Conservation (phyloP, 179 eudicot species). For the Silene vulgaris region DNA sequence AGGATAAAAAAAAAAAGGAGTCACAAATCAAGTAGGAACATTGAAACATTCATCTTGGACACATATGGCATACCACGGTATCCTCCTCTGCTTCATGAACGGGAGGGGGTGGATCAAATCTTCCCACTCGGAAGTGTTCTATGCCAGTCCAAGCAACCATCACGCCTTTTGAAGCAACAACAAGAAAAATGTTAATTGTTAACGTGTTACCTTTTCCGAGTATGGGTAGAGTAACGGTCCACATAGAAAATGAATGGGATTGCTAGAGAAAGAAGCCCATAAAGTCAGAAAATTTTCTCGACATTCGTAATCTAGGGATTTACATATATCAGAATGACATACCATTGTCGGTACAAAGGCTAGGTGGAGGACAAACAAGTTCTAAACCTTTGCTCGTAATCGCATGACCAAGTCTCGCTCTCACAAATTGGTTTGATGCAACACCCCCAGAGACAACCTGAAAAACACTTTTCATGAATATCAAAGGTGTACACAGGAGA, state of each 20-base stretch:
- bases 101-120: conserved; percentile 95
- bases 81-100: conserved; percentile 74
- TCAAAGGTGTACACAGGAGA: conserved; percentile 12
- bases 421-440: conserved; percentile 84
- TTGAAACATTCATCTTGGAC: background rate
- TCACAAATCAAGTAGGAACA: conserved; percentile 1
- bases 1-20: background rate
- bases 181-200: background rate
- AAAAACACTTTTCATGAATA: conserved; percentile 16
- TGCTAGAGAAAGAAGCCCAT: background rate
- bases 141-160: conserved; percentile 99
- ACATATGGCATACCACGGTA: conserved; percentile 43
- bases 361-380: conserved; percentile 97
- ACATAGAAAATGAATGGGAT: no score
- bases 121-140: conserved; percentile 80
- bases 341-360: conserved; percentile 98
- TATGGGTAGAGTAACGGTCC: no score
- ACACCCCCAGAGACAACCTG: conserved; percentile 98
- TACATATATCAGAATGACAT: conserved; percentile 17
- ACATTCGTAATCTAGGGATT: background rate
- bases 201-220: no score
- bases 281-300: background rate
- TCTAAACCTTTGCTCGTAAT: conserved; percentile 52
- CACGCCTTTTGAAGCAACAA: conserved; percentile 49
- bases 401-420: conserved; percentile 58